Evolutionary conservation across 2,329 filamentous ascomycete species (phyloP), one percentile per base, ranked within the genome.

Genomic region (Lachnellula subtilissima): DNA sequence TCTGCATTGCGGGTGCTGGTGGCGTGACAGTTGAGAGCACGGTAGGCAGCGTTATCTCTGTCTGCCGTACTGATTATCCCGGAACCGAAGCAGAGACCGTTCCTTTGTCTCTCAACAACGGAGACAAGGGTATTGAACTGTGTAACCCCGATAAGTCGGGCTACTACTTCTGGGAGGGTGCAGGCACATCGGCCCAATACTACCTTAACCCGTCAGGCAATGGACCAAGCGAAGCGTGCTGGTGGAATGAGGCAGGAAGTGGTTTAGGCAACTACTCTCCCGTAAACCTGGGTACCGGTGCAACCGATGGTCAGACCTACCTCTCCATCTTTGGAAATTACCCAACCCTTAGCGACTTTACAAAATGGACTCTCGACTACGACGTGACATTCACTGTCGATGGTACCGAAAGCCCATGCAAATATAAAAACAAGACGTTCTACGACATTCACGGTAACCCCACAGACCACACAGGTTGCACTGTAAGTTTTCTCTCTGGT

Each of bases 51-150:
- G 75, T 81, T 45, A 87, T 89, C 28, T 81, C 87, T 46, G 82
- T 96, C 65, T 99, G 94, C 84, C 91, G 91, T 73, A 97, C 94
- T 63, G 91, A 97, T 73, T 99, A 99, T 75, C 94, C 94, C 60
- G 93, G 91, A 69, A 91, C 85, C 57, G 94, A 99, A 77, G 80
- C 80, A 66, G 93, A 96, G 85, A 89, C 88, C 53, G 81, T 97
- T 57, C 89, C 93, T 47, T 76, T 92, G 48, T 74, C 83, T 56
- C 79, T 87, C 45, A 63, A 73, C 5, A 74, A 88, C 52, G 88
- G 88, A 11, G 28, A 32, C 57, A 67, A 74, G 49, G 80, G 75
- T 25, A 75, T 83, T 58, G 74, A 78, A 37, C 75, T 99, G 62
- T 90, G 89, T 70, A 93, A 90, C 78, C 88, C 93, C 48, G 75